Base-by-base conservation (phyloP, 768 basidiomycete species). In the Bullera alba region DNA sequence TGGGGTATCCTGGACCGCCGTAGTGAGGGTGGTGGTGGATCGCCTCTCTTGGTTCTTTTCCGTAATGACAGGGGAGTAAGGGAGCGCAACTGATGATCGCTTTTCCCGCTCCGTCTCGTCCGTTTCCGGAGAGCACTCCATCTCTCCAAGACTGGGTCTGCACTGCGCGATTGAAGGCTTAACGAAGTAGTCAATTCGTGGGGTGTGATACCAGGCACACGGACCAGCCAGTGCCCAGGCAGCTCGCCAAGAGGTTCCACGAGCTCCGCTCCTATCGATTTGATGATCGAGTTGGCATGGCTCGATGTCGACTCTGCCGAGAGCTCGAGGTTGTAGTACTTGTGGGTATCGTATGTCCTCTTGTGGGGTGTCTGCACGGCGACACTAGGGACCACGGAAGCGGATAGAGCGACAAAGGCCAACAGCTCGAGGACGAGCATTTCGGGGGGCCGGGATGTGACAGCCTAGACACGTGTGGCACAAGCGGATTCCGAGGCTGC, bases 171-270 rank as follows among this genome's bases (percentile, higher is more conserved):
- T 34, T 15, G 2, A 48, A 36, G 17, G 45, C 26, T 19, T 53
- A 42, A 7, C 54, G 52, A 32, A 45, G 25, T 16, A 41, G 25
- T 30, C 35, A 35, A 16, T 21, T 15, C 27, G 19, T 22, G 17
- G 29, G 28, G 23, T 19, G 50, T 49, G 7, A 27, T 22, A 2
- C 50, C 54, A 21, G 41, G 44, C 35, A 77, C 74, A 22, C 87
- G 80, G 38, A 95, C 82, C 16, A 99, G 76, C 86, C 87, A 99
- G 73, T 86, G 79, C 48, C 87, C 77, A 25, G 73, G 67, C 4
- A 99, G 79, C 67, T 91, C 84, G 44, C 95, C 91, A 22, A 83
- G 84, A 59, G 81, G 85, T 67, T 92, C 88, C 50, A 97, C 84
- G 42, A 95, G 75, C 73, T 96, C 85, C 19, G 89, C 83, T 14